Base-by-base conservation (phyloP, 352 stramenopile species). In the Phytophthora fragariaefolia region DNA sequence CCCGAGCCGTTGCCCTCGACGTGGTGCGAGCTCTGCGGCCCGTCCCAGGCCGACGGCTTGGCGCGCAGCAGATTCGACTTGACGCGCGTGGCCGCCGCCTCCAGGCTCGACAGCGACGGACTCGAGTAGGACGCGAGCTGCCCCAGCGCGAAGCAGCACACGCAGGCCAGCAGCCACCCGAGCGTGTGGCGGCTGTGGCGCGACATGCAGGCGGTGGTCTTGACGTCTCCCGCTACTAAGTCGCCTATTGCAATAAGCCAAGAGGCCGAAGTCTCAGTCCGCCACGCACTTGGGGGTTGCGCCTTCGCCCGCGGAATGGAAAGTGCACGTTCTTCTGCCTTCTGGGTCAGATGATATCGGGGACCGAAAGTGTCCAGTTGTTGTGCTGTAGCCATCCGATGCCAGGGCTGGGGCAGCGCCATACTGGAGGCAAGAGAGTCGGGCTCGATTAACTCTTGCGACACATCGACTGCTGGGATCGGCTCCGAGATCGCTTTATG, bases 71-170 rank as follows among this genome's bases (percentile, higher is more conserved):
- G 61, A 49, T 51, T 48, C 40, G 30, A 23, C 28, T 53, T 38
- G 3, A 63, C 20, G 15, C 51, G 34, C 8, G 23, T 34, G 5
- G 55, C 48, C 24, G 50, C 54, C 28, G 59, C 9, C 28, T 65
- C 48, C 26, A 71, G 30, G 18, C 58, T 40, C 6, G 58, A 47
- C 45, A 71, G 42, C 30, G 61, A 66, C 17, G 38, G 63, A 48
- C 32, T 73, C 27, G 63, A 56, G 60, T 79, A 77, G 5, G 74
- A 74, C 23, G 61, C 63, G n/a, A 82, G 47, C 17, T 69, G 74
- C 5, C 74, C 74, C 49, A 82, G 51, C 1, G 60, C 60, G 53
- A 82, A 74, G 67, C 74, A 82, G 63, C 71, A 77, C 23, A 73
- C 55, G 54, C 74, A 82, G 53, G 64, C 71, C 43, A 82, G 38